Evolutionary conservation across 768 basidiomycete genomes (phyloP), one percentile per base, ranked within the genome.

Genomic region (Tulasnella sp.): DNA sequence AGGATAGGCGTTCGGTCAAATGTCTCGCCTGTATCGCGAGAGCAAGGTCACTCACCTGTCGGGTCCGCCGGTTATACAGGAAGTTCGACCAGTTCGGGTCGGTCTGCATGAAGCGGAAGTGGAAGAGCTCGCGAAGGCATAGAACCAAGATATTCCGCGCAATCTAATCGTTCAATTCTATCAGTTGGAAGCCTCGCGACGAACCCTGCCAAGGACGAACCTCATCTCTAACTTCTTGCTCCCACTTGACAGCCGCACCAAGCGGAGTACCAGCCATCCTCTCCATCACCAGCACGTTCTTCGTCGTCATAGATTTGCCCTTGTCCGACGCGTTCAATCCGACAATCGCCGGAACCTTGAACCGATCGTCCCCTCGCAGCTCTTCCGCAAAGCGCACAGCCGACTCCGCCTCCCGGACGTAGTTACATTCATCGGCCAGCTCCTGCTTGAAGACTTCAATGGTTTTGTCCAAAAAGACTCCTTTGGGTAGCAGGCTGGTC

Each of bases 41-140:
- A 58, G 58, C 46, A 48, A 50, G 2, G 24, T 18, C 28, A 81
- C 85, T 37, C 28, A 93, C 94, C 89, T 92, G 90, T 64, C 89
- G 88, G 1, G 91, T 91, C 3, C 87, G 81, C 0, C 88, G 83
- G 85, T 96, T 93, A 92, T 94, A 98, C 34, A 99, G 87, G 87
- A 99, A 99, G 85, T 99, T 99, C 12, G 95, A 94, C 94, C 95
- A 99, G 83, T 99, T 99, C 3, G 98, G 98, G 85, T 99, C 97
- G 0, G 97, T 99, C 85, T 99, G 98, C 98, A 99, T 99, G 64
- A 93, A 86, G 42, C 94, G 88, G 87, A 98, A 97, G 81, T 92
- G 88, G 85, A 98, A 98, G 9, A 99, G 90, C 85, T 99, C 98
- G 80, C 90, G 91, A 58, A 99, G 87, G 84, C 96, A 98, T 9